Conservation (phyloP, 2,329 filamentous ascomycete genomes). For the Nannizzia gypsea region DNA sequence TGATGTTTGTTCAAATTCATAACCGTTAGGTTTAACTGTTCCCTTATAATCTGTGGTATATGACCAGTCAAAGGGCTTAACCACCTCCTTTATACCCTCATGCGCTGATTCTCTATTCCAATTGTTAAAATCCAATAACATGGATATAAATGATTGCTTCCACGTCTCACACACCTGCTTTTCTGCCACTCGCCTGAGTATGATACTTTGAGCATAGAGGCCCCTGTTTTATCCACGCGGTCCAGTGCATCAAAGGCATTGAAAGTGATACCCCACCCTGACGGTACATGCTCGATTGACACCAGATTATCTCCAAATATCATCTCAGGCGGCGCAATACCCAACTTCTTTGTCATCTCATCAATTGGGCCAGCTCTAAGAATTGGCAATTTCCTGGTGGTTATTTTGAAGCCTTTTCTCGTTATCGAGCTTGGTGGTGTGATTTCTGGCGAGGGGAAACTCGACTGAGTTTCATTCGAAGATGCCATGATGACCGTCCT, state of each 20-base stretch:
- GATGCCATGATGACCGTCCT: conserved; percentile 6
- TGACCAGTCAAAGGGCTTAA: conserved; percentile 96
- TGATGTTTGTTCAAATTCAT: conserved; percentile 35
- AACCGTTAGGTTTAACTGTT: conserved; percentile 34
- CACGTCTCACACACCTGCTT: conserved; percentile 39
- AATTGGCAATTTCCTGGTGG: conserved; percentile 83
- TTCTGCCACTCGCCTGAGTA: conserved; percentile 82
- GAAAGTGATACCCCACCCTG: conserved; percentile 71
- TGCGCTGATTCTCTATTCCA: conserved; percentile 58
- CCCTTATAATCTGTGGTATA: conserved; percentile 85
- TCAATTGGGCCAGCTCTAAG: conserved; percentile 86
- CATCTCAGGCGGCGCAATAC: conserved; percentile 92
- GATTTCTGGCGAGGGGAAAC: conserved; percentile 41
- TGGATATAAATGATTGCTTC: conserved; percentile 8
- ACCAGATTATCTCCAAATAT: conserved; percentile 96
- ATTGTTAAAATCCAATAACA: conserved; percentile 5
- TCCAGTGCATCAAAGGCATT: conserved; percentile 80
- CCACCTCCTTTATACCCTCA: conserved; percentile 78
- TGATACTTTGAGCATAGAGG: conserved; percentile 81
- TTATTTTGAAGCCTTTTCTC: conserved; percentile 60
- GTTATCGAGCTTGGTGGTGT: conserved; percentile 43
- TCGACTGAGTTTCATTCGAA: conserved; percentile 17
- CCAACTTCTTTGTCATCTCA: conserved; percentile 62
- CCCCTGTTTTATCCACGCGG: conserved; percentile 83
- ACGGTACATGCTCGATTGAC: conserved; percentile 57